Conservation (phyloP, 805 yeast species). For the Saturnispora saitoi region DNA sequence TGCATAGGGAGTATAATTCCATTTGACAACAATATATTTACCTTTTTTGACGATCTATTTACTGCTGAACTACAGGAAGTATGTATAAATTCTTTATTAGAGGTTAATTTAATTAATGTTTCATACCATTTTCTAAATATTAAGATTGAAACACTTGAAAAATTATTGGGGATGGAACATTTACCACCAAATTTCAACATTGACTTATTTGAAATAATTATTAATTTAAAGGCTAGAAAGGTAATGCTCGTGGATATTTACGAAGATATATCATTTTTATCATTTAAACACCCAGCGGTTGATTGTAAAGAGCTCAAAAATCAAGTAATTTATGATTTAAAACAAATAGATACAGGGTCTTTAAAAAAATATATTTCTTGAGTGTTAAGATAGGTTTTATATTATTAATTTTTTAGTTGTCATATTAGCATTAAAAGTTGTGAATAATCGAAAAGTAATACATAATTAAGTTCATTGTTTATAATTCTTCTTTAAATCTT, state of each 20-base stretch:
- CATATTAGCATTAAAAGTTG: background rate
- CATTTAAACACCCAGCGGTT: constrained; percentile 11
- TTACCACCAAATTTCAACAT: background rate
- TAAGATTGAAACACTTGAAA: constrained; percentile 11
- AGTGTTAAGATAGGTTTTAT: background rate
- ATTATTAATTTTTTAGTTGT: background rate
- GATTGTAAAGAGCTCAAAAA: background rate
- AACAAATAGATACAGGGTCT: background rate
- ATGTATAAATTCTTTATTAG: constrained; percentile 14
- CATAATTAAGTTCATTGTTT: background rate
- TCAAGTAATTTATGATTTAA: background rate
- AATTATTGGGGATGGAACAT: constrained; percentile 10
- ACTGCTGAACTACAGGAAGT: background rate
- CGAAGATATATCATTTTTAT: constrained; percentile 15
- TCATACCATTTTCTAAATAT: constrained; percentile 19
- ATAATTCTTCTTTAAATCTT: constrained; percentile 10
- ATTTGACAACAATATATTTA: background rate
- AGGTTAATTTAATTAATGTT: constrained; percentile 17
- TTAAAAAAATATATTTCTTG: background rate
- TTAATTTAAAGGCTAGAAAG: constrained; percentile 16
- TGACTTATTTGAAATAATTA: constrained; percentile 13
- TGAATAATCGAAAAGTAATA: background rate
- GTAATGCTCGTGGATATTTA: constrained; percentile 22
- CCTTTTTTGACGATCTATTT: background rate
- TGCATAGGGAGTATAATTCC: background rate